A percentile compares a stretch with the other conserved stretches of the same genome.
phyloP scores from a whole-genome alignment of 768 basidiomycete genomes.

The Boletus rufocinnamomeus region DNA sequence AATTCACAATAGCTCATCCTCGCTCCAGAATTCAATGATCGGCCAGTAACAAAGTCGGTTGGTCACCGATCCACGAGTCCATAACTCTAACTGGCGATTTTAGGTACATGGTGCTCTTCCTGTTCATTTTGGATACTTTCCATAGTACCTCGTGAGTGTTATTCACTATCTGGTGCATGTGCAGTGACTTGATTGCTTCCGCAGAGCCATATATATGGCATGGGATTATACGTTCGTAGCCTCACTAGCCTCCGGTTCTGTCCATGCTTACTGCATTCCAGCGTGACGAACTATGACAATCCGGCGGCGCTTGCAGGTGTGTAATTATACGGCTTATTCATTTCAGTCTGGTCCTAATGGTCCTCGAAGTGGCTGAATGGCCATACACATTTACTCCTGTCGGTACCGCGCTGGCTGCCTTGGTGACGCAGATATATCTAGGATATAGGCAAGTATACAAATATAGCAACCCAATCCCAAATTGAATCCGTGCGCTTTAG shows the following conservation, averaged over 20 bases:
- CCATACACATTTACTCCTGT: slow-evolving; percentile 52
- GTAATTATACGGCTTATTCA: neutral
- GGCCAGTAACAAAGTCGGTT: slow-evolving; percentile 6
- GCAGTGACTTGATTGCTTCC: neutral
- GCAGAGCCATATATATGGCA: slow-evolving; percentile 24
- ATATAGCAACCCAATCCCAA: neutral
- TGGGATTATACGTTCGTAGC: slow-evolving; percentile 19
- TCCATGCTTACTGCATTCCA: neutral
- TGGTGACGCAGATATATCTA: slow-evolving; percentile 53
- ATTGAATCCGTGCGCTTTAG: neutral
- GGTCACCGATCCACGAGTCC: neutral
- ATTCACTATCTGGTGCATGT: neutral
- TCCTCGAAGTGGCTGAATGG: slow-evolving; percentile 36
- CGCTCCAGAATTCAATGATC: slow-evolving; percentile 18
- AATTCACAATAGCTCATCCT: neutral
- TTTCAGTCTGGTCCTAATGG: neutral
- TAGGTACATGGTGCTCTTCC: slow-evolving; percentile 18
- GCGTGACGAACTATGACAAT: neutral
- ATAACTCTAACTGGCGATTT: neutral
- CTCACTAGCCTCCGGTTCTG: neutral
- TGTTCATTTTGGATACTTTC: slow-evolving; percentile 21
- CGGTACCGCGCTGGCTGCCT: slow-evolving; percentile 48
- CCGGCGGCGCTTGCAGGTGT: neutral
- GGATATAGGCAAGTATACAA: slow-evolving; percentile 40
- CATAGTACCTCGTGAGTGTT: slow-evolving; percentile 17